A percentile compares a stretch with the other conserved stretches of the same genome.
These are phyloP conservation scores for Dovyalis caffra DNA, from an alignment of 345 rosid species.

Conservation along the genomic window DNA sequence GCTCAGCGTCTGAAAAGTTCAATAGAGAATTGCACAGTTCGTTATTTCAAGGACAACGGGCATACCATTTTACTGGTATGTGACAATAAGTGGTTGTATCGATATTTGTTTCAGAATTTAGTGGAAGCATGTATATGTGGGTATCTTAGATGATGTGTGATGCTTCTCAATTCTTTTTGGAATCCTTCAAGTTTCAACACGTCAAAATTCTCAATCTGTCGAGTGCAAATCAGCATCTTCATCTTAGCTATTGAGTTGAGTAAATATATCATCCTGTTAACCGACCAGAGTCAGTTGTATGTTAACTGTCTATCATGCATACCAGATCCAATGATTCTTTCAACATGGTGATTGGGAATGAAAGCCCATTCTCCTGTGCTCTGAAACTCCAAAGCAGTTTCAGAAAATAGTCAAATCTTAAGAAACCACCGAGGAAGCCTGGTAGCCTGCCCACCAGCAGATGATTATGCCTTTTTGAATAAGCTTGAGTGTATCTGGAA, in stretches of 20 bases:
- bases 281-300: too few relatives aligned
- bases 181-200: neutral
- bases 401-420: neutral
- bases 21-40: slow-evolving; percentile 61
- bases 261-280: neutral
- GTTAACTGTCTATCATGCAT: neutral
- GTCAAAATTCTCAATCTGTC: neutral
- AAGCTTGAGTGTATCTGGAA: neutral
- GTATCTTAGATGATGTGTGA: neutral
- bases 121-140: neutral
- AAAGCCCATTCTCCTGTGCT: neutral
- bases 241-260: neutral
- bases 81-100: neutral
- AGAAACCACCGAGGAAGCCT: neutral
- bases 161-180: neutral
- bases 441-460: neutral
- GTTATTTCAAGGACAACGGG: slow-evolving; percentile 71
- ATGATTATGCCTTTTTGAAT: neutral
- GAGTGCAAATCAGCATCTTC: neutral
- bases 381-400: neutral
- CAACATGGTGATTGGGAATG: neutral
- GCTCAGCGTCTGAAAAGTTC: slow-evolving; percentile 48
- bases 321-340: neutral
- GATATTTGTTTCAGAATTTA: neutral
- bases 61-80: slow-evolving; percentile 72